These are phyloP conservation scores for Gypsophila paniculata DNA, from an alignment of 179 eudicot species.

Conservation along the genomic window DNA sequence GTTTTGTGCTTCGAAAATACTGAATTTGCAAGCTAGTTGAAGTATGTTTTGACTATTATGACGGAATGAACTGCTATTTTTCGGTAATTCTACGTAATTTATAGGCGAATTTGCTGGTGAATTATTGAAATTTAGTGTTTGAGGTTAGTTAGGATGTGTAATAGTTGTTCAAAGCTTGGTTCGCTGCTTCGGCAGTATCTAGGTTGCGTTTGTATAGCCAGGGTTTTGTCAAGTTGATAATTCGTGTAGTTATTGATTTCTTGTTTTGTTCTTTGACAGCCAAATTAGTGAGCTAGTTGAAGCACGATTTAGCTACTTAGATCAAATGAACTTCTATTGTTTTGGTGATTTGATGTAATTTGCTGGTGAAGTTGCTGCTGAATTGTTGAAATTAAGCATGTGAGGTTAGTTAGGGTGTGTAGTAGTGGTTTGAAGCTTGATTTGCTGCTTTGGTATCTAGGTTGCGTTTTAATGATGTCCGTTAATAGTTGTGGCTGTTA, in stretches of 20 bases:
- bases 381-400: not conserved
- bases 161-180: not conserved
- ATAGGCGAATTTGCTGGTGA: not conserved
- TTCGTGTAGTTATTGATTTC: too few species aligned
- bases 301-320: conserved; percentile 8
- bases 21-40: not conserved
- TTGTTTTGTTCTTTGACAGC: too few species aligned
- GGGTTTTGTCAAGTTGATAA: too few species aligned
- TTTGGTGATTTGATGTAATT: not conserved
- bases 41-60: conserved; percentile 5
- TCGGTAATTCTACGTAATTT: not conserved
- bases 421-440: too few species aligned
- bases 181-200: not conserved
- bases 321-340: not conserved
- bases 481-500: not conserved
- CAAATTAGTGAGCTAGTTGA: not conserved
- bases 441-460: too few species aligned
- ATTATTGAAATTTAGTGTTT: not conserved
- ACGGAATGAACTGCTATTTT: not conserved
- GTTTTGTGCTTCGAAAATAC: too few species aligned
- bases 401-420: not conserved
- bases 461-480: not conserved
- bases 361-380: not conserved
- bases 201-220: too few species aligned
- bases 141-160: not conserved